phyloP scores from a whole-genome alignment of 192 early-diverging fungal species.

The Dissophora globulifera region DNA sequence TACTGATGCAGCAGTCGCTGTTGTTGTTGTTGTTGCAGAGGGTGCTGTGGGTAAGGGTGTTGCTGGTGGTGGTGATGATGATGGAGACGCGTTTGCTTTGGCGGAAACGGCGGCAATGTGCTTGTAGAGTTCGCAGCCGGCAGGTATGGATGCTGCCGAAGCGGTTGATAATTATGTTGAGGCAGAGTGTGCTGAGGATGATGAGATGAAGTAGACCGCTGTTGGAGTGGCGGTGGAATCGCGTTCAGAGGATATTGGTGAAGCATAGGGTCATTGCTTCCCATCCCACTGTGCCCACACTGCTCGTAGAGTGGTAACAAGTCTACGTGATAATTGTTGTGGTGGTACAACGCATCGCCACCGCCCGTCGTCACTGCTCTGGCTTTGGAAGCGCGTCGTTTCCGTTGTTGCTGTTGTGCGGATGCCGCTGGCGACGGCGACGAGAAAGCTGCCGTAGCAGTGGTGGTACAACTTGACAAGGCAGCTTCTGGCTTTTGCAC shows the following conservation, averaged over 20 bases:
- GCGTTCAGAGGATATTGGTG: slow-evolving; percentile 2
- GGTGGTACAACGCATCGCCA: no score
- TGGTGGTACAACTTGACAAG: no score
- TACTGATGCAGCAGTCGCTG: background rate
- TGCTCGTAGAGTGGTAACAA: no score
- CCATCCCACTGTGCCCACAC: no score
- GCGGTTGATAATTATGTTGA: background rate
- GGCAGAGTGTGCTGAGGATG: background rate
- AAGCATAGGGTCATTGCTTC: no score
- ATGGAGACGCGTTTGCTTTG: background rate
- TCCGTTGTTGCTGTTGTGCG: slow-evolving; percentile 1
- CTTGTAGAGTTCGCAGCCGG: no score
- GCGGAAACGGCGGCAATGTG: background rate
- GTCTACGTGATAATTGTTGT: no score
- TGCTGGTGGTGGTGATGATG: slow-evolving; percentile 9
- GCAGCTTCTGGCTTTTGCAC: no score
- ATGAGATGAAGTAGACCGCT: background rate
- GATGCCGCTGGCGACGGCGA: no score
- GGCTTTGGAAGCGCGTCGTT: slow-evolving; percentile 20
- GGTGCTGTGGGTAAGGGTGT: background rate
- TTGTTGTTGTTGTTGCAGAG: background rate
- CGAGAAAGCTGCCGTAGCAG: no score
- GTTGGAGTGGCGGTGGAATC: slow-evolving; percentile 26
- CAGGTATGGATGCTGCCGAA: no score
- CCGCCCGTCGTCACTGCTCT: background rate